Evolutionary conservation across 306 rosid genomes (phyloP), one percentile per base, ranked within the genome.

Genomic region (Luffa aegyptiaca): DNA sequence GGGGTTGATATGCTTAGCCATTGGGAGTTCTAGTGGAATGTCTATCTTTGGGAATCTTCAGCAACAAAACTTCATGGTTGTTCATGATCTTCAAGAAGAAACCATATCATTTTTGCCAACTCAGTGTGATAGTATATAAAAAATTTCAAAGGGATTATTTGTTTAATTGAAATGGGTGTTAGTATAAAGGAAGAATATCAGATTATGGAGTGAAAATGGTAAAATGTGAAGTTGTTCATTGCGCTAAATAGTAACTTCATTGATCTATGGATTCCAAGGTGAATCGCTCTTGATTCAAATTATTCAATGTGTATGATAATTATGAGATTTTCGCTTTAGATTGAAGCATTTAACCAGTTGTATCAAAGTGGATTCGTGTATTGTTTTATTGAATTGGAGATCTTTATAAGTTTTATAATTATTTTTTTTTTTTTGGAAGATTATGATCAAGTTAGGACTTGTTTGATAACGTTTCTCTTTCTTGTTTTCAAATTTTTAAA

Each of bases 1-100:
- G 3, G 91, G 85, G 2, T 84, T 94, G 85, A 83, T 87, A 41
- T 94, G 98, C 65, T 89, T 94, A 77, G 95, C 97, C n/a, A 82
- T 92, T 86, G 98, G 92, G 52, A 75, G 89, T 57, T 80, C 89
- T 0, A 81, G 79, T 10, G 95, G 89, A 0, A 84, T 94, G 93
- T 92, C 97, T 0, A 90, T 94, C 4, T 84, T 92, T 48, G 98
- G 86, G 16, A 88, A 88, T 63, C 52, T 71, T 70, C 88, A 86
- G 79, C 88, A 88, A 81, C 91, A 81, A 69, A 88, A 88, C 41
- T 36, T 83, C 41, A 46, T 88, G 80, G 89, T 86, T 62, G 37
- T 84, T 20, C 89, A 86, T 73, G 88, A 88, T 78, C 86, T 86
- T 79, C 76, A 16, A 0, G 58, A 84, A 70, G 87, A 84, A 33